Evolutionary conservation across 352 stramenopile species (phyloP), one percentile per base, ranked within the genome.

Genomic region (Globisporangium splendens): DNA sequence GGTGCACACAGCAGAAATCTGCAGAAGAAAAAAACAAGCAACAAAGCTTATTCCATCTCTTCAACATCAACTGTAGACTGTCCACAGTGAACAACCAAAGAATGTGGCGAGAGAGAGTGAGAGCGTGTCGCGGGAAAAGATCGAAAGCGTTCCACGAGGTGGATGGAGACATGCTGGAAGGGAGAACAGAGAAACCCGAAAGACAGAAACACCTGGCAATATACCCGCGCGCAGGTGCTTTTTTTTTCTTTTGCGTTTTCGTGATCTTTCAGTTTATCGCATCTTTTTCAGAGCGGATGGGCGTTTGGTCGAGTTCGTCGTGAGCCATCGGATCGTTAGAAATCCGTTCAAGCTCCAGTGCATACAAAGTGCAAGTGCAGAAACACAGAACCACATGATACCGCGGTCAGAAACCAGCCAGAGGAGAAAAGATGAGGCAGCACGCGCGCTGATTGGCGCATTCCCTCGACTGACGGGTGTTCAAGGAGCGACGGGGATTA

Each of bases 371-470:
- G 11, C 46, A 50, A 50, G 46, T 31, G 46, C 18, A 22, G 12
- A 31, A 21, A 22, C 15, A 50, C 33, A 59, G 39, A 44, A 22
- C 39, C 17, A 52, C 54, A 41, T 60, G 54, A 60, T 60, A 60
- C 54, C 50, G 35, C 28, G 4, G 17, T 14, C 54, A 60, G 46
- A 60, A 31, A 5, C 42, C 14, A 44, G 43, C 10, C 54, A 46
- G 43, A 46, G 33, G 44, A 31, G 41, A 66, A 73, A 70, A 73
- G 66, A 71, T 71, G 35, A 59, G 64, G 24, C 38, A 55, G 21
- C 13, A 33, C 43, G 56, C 0, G 4, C 60, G 43, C 39, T 63
- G 60, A 71, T 71, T 71, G 64, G 64, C 51, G 18, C n/a, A 28
- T 15, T 49, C 28, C 13, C 21, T n/a, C 24, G n/a, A 59, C 24